A percentile compares a stretch with the other conserved stretches of the same genome.
Conservation (phyloP, 78 protist species). For the Speleostelium caveatum region DNA sequence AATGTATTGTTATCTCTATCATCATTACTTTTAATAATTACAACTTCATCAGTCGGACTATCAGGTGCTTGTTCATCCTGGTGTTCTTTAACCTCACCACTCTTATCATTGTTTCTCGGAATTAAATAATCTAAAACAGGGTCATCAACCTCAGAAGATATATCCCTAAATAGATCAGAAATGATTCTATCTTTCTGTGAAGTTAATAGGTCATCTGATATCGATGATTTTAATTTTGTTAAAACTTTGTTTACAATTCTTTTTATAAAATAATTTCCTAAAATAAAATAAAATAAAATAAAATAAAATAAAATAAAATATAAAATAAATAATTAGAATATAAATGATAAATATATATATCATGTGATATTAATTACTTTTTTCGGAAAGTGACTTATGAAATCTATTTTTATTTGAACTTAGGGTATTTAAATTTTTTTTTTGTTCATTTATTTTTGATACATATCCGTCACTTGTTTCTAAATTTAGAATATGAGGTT, state of each 20-base stretch:
- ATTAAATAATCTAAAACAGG: slow-evolving; percentile 43
- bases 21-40: too few species aligned
- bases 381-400: slow-evolving; percentile 15
- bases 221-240: slow-evolving; percentile 21
- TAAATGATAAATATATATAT: background rate
- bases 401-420: background rate
- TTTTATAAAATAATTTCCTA: slow-evolving; percentile 47
- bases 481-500: background rate
- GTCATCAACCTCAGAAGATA: slow-evolving; percentile 57
- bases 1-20: background rate
- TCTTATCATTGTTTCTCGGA: background rate
- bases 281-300: background rate
- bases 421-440: background rate
- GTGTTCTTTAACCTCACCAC: background rate
- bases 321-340: background rate
- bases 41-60: background rate
- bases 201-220: slow-evolving; percentile 56
- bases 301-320: too few species aligned
- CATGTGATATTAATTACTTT: background rate
- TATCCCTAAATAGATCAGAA: slow-evolving; percentile 30
- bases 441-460: background rate
- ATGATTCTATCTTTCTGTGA: slow-evolving; percentile 65
- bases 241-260: slow-evolving; percentile 45
- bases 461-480: background rate
- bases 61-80: too few species aligned